Evolutionary conservation across 2,329 filamentous ascomycete species (phyloP), one percentile per base, ranked within the genome.

Genomic region (Tympanopsis confertula): DNA sequence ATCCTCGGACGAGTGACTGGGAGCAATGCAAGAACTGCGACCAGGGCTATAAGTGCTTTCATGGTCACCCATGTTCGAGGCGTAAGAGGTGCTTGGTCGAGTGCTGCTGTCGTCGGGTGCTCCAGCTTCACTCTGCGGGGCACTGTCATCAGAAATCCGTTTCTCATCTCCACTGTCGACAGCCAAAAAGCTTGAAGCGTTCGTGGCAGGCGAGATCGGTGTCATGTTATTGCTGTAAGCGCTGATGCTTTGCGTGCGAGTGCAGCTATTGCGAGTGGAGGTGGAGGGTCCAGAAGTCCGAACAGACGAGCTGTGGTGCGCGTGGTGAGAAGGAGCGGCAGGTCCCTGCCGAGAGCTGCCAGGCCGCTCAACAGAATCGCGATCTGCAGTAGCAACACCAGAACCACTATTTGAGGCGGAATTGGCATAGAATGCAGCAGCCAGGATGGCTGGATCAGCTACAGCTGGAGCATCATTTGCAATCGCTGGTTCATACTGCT

Each of bases 161-260:
- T 56, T 57, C 35, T 63, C 59, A 24, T 62, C 59, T 17, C 54
- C 47, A 35, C 58, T 61, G 35, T 63, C 59, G 19, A 55, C 52
- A 13, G 57, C 59, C 20, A 63, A 47, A 19, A 63, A 55, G 40
- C 61, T 64, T 22, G 61, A 61, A 14, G 59, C 60, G 40, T 64
- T 62, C n/a, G 61, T 64, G 10, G 55, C 53, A 2, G 58, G 58
- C 4, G 59, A 62, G 4, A 58, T 55, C 2, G 59, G 57, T 1
- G 59, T 58, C 48, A 57, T 55, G 18, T 48, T 47, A 13, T 53
- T 58, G 38, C 43, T 46, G 41, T 61, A 61, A 36, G 59, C 61
- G 41, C 62, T 57, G 4, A 58, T 58, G 42, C 60, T 59, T 39
- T 56, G 47, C 56, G 41, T 43, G 30, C 30, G 30, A 10, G 30